Base-by-base conservation (phyloP, 345 rosid species). In the Iberis pinnata region DNA sequence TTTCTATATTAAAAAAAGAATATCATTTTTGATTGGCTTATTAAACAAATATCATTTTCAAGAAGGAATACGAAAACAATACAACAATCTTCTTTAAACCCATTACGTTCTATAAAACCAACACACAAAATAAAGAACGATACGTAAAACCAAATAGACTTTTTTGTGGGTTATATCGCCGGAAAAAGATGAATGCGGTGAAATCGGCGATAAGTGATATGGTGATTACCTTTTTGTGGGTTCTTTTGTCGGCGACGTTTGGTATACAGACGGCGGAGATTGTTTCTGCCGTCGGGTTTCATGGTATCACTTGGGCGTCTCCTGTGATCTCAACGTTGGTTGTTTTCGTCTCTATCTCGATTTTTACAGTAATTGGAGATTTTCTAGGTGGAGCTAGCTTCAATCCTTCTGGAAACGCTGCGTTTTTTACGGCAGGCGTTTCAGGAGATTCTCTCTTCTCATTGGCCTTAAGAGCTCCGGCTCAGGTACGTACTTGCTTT, bases 321-420 rank as follows among this genome's bases (percentile, higher is more conserved):
- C 3, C 73, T 41, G 60, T 74, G 54, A 79, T 88, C 32, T 61
- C 77, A 43, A 83, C 80, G 8, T 15, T 60, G n/a, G 61, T 88
- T 5, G 60, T 92, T 51, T 92, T 83, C 24, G 69, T 75, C 45
- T 88, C 82, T 55, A 78, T 86, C 35, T 76, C 80, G 37, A 24
- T 80, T 38, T 88, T 88, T 41, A 67, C 45, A 12, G 55, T 80
- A 20, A 76, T 93, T 18, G 95, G 71, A 26, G 73, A 13, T 0
- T 50, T 61, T 32, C 76, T 93, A 10, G 95, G 99, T 41, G 99
- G 99, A 2, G 99, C 99, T 59, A 82, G 87, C 70, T 93, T 86
- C 49, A 93, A 88, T 56, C 97, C 99, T 32, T 80, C 87, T 4
- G 94, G 78, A 10, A 93, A 56, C 48, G 94, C 95, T 2, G 65